Base-by-base conservation (phyloP, 2,329 filamentous ascomycete genomes). In the Phialemoniopsis sp. region DNA sequence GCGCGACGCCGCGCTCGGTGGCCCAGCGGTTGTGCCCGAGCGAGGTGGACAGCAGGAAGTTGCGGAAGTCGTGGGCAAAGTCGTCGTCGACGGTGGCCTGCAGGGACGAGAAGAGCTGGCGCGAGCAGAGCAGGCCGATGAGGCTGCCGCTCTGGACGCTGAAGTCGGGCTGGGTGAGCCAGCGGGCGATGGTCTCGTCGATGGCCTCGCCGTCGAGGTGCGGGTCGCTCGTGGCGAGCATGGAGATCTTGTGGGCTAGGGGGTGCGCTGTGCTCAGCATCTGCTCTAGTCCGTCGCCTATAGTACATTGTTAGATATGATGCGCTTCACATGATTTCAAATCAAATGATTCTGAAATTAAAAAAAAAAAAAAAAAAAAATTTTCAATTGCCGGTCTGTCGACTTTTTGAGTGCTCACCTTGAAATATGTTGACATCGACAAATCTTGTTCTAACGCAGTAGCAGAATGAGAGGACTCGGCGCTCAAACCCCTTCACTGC, bases 381-480 rank as follows among this genome's bases (percentile, higher is more conserved):
- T n/a, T n/a, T n/a, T n/a, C n/a, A n/a, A n/a, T n/a, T n/a, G n/a
- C n/a, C n/a, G n/a, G n/a, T n/a, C n/a, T n/a, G n/a, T n/a, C n/a
- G n/a, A n/a, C n/a, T n/a, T n/a, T n/a, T n/a, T n/a, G n/a, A n/a
- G n/a, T n/a, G n/a, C 45, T 28, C 19, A 46, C 46, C 39, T 8
- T 45, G 43, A 18, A 54, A 55, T 32, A 57, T 57, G 43, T 58
- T 52, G 32, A 56, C 50, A 37, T 57, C 54, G 42, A 38, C 43
- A 38, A 56, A 57, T 10, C 49, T 44, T 6, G 54, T 56, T 8
- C 54, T 45, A 13, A 57, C 49, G 41, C 52, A 56, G 50, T 52
- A 57, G 42, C 52, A 54, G 30, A 54, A 56, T 1, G 52, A 54
- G 36, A 57, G 32, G 0, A 56, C 54, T 38, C 51, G 57, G 29